Evolutionary conservation across 2,329 filamentous ascomycete species (phyloP).

Genomic region (Neonectria coccinea): DNA sequence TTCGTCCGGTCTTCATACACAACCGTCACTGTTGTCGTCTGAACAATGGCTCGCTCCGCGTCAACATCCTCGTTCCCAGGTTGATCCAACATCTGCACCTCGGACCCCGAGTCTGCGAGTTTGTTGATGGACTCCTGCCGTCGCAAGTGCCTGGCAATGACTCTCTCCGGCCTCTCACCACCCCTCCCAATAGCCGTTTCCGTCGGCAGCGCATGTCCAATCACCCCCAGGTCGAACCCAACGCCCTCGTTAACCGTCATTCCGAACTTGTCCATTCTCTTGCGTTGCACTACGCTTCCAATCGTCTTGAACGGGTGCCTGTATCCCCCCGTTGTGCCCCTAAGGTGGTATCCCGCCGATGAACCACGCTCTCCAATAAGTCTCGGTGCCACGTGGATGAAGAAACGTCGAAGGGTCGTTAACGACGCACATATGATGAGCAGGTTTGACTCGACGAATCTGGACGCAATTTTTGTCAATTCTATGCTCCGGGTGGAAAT

Average conservation of each 20-base stretch:
- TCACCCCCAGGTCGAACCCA: constrained; percentile 41
- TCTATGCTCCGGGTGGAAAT: not conserved
- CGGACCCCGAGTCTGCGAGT: constrained; percentile 30
- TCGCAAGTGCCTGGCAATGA: constrained; percentile 36
- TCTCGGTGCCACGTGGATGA: constrained; percentile 47
- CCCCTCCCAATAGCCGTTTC: constrained; percentile 35
- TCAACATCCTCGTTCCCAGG: constrained; percentile 35
- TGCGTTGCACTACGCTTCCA: constrained; percentile 22
- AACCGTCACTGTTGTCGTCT: constrained; percentile 43
- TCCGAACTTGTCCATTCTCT: constrained; percentile 24
- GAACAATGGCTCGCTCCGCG: constrained; percentile 37
- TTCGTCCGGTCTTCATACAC: constrained; percentile 36
- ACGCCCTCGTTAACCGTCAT: constrained; percentile 22
- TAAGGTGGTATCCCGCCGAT: constrained; percentile 21
- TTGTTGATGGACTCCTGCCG: constrained; percentile 41
- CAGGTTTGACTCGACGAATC: constrained; percentile 52
- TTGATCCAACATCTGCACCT: constrained; percentile 28
- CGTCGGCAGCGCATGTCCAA: constrained; percentile 37
- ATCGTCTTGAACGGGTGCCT: constrained; percentile 38
- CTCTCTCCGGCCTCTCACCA: constrained; percentile 21
- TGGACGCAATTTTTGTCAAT: constrained; percentile 32
- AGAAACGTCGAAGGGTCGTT: constrained; percentile 52
- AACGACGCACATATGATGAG: constrained; percentile 53
- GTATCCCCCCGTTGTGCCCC: constrained; percentile 22
- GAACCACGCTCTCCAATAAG: constrained; percentile 40